A percentile compares a stretch with the other conserved stretches of the same genome.
Evolutionary conservation across 2,329 filamentous ascomycete genomes (phyloP).

Genomic region (Beauveria brongniartii): DNA sequence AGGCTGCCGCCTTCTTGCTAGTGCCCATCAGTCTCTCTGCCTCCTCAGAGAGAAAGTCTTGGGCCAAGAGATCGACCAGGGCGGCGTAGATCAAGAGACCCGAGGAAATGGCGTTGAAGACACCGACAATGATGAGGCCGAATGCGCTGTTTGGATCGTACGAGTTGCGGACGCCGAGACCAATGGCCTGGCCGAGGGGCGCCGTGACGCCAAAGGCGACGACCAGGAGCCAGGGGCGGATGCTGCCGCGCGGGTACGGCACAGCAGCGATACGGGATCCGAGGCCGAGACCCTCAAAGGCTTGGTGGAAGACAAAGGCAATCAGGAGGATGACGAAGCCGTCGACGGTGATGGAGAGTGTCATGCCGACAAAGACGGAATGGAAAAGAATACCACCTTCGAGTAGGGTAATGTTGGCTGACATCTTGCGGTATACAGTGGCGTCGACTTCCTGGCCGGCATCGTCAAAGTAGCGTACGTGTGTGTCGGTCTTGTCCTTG

Average conservation of each 20-base stretch:
- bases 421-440: conserved; percentile 49
- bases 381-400: conserved; percentile 76
- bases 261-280: conserved; percentile 64
- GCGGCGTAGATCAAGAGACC: conserved; percentile 55
- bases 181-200: conserved; percentile 57
- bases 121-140: conserved; percentile 54
- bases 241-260: conserved; percentile 46
- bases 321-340: conserved; percentile 59
- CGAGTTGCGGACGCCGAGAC: conserved; percentile 44
- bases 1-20: conserved; percentile 45
- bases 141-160: conserved; percentile 58
- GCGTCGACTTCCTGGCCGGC: conserved; percentile 38
- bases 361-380: conserved; percentile 69
- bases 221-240: conserved; percentile 53
- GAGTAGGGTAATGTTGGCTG: conserved; percentile 65
- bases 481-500: neutral
- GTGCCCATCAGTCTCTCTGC: conserved; percentile 39
- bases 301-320: conserved; percentile 65
- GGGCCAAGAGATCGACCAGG: conserved; percentile 54
- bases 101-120: conserved; percentile 59
- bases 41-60: conserved; percentile 57
- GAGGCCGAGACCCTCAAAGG: conserved; percentile 60
- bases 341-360: conserved; percentile 59
- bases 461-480: conserved; percentile 23
- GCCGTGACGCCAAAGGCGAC: conserved; percentile 56